Conservation (phyloP, 1,139 yeast genomes). For the Diutina ranongensis region DNA sequence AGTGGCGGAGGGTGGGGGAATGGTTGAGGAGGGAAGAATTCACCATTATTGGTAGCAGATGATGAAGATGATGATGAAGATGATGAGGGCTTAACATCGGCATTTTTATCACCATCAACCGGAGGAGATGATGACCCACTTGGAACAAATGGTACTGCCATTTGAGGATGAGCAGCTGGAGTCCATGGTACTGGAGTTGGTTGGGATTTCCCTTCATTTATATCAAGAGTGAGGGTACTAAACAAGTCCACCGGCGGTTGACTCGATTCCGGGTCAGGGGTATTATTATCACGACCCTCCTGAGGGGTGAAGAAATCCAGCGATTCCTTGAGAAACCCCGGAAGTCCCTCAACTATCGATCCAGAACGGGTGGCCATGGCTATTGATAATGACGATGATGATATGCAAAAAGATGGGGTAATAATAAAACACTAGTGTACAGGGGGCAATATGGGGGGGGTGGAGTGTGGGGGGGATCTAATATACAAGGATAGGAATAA, state of each 20-base stretch:
- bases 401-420: background rate
- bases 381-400: background rate
- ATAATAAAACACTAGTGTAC: slow-evolving; percentile 2
- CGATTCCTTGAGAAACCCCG: slow-evolving; percentile 3
- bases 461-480: no score
- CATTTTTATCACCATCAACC: no score
- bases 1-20: slow-evolving; percentile 1
- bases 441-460: no score
- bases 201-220: background rate
- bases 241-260: slow-evolving; percentile 3
- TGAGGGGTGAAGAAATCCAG: slow-evolving; percentile 1
- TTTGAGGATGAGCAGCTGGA: background rate
- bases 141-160: no score
- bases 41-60: no score
- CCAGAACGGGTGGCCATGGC: slow-evolving; percentile 5
- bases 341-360: slow-evolving; percentile 5
- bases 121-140: no score
- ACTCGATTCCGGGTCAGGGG: background rate
- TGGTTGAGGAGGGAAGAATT: background rate
- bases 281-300: background rate
- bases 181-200: background rate
- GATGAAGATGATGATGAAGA: no score
- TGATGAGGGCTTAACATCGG: no score
- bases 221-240: background rate
- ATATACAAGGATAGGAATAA: no score